These are phyloP conservation scores for Bryum argenteum DNA, from an alignment of 225 moss, liverwort and hornwort species.

Conservation along the genomic window DNA sequence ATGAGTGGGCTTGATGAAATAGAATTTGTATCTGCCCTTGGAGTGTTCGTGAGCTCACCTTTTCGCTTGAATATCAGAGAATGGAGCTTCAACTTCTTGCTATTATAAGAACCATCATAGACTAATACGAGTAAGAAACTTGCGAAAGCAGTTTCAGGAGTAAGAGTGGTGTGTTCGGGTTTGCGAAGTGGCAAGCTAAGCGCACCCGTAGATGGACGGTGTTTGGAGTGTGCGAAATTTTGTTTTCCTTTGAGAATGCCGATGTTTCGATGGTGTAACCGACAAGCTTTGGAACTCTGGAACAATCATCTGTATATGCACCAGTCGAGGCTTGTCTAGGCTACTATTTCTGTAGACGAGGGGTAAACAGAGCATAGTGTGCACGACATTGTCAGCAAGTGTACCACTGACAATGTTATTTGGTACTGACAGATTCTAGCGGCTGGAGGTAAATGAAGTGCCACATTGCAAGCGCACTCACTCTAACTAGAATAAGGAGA, in stretches of 20 bases:
- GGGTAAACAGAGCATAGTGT: neutral
- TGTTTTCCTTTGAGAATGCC: slow-evolving; percentile 3
- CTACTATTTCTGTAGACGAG: neutral
- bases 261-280: neutral
- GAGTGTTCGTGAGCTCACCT: neutral
- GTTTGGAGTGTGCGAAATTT: neutral
- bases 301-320: neutral
- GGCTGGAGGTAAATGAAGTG: slow-evolving; percentile 43
- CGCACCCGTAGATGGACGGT: neutral
- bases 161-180: neutral
- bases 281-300: neutral
- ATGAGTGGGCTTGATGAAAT: slow-evolving; percentile 16
- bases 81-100: neutral
- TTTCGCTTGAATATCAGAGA: slow-evolving; percentile 1
- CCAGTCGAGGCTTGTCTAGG: neutral
- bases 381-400: slow-evolving; percentile 24
- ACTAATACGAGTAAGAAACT: neutral
- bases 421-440: slow-evolving; percentile 50
- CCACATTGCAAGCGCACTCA: slow-evolving; percentile 19
- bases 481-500: slow-evolving; percentile 31
- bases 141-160: neutral
- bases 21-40: neutral
- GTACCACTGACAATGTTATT: slow-evolving; percentile 37
- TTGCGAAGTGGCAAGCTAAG: slow-evolving; percentile 8
- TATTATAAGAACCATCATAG: neutral